Base-by-base conservation (phyloP, 495 filamentous ascomycete species). In the Penicillium verhagenii region DNA sequence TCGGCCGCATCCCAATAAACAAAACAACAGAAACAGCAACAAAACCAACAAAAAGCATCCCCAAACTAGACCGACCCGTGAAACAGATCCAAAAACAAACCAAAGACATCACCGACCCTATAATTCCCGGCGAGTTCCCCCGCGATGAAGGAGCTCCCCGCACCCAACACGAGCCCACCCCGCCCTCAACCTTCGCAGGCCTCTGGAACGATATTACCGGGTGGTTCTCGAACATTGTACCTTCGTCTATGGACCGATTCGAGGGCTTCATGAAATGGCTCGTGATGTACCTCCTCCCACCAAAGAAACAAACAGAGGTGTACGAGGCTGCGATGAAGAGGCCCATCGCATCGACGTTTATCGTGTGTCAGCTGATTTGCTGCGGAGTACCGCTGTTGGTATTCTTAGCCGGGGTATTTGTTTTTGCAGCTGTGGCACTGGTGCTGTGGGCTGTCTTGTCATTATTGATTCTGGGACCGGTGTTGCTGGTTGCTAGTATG, bases 341-440 rank as follows among this genome's bases (percentile, higher is more conserved):
- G 4, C 72, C 72, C 1, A 66, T 69, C 9, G 65, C 68, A 1
- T 58, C 68, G 5, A 72, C 68, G 7, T 73, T 74, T 40, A 53
- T 73, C 14, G 52, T 72, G 10, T 73, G 72, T 33, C 70, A 74
- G 43, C 50, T 65, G 37, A 67, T 74, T 26, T 74, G 72, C 49
- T 73, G 70, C 39, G 72, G 70, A 1, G 68, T 74, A 0, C 72
- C 72, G 18, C 31, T 73, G 45, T 37, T 74, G 14, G 62, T 74
- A 0, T 74, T 74, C 14, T 25, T 74, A 18, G 70, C 64, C 2
- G 72, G 70, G 0, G 64, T 72, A 13, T 65, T 70, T 23, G 11
- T 73, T 10, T 72, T 74, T 43, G 72, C 72, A 0, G 66, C 65
- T 19, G 68, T 74, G 21, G 60, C 72, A 6, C 50, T 72, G 10